Base-by-base conservation (phyloP, 2,329 filamentous ascomycete genomes). In the Curvularia verruculosa region DNA sequence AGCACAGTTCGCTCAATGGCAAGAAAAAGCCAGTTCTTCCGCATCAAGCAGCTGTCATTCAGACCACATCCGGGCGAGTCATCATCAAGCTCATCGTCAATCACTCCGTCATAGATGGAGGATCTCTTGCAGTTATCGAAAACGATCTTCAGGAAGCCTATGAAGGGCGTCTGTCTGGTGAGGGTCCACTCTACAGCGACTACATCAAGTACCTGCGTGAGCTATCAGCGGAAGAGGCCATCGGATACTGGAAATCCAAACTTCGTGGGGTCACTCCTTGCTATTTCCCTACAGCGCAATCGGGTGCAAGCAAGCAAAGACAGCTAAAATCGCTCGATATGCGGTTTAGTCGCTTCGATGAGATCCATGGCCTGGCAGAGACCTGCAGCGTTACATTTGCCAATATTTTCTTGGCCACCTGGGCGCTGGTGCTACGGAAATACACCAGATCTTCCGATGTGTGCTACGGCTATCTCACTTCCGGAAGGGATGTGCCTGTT, bases 401-500 rank as follows among this genome's bases (percentile, higher is more conserved):
- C 15, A 74, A 74, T 40, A 67, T 74, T n/a, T 58, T 75, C 46
- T 62, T 74, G 15, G 64, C 70, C 15, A 61, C 63, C 19, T 76
- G 74, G 74, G 65, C 71, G 8, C 24, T 76, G 7, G 61, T 75
- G 2, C 55, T 76, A 23, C 67, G 69, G 19, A 55, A 59, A 19
- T 75, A 72, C 53, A 73, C 71, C 12, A 58, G 59, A 2, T 67
- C 68, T 0, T 63, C 70, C 1, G 73, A 75, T 52, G 65, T 75
- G 1, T 75, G 73, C 54, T 77, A 75, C 39, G 74, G 73, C 7
- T 77, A 77, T 45, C 63, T 76, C 10, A 74, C 74, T 2, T 74
- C 74, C 1, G 74, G 74, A 9, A 72, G 75, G 9, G 81, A 84
- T 61, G 72, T 79, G 13, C 78, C 79, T 2, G 69, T 84, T 8